Conservation (phyloP, 345 rosid genomes). For the Pistacia atlantica region DNA sequence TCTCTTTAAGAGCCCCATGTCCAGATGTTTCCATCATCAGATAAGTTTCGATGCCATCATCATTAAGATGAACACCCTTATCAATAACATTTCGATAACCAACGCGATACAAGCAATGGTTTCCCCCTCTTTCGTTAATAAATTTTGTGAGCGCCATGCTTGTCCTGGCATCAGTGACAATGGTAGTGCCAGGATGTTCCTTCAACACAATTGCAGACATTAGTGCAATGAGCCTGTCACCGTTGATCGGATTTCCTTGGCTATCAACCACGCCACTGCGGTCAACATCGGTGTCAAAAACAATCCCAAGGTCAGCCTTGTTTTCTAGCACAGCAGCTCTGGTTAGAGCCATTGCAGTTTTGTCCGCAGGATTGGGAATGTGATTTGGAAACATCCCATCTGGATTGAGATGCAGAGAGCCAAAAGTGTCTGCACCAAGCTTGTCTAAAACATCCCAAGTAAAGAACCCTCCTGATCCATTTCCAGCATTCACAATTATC, state of each 20-base stretch:
- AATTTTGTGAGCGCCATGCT: constrained; percentile 75
- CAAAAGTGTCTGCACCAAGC: constrained; percentile 89
- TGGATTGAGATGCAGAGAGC: constrained; percentile 80
- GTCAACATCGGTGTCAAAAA: constrained; percentile 94
- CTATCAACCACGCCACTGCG: constrained; percentile 88
- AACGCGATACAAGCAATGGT: constrained; percentile 84
- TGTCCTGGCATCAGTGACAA: constrained; percentile 92
- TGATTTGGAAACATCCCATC: constrained; percentile 97
- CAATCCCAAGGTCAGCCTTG: constrained; percentile 89
- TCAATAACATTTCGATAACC: constrained; percentile 92
- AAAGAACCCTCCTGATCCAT: constrained; percentile 96
- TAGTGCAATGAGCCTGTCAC: constrained; percentile 87
- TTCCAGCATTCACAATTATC: constrained; percentile 91
- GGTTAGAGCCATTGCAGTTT: constrained; percentile 85
- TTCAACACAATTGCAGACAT: constrained; percentile 80
- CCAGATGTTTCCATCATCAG: constrained; percentile 99
- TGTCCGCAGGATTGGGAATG: constrained; percentile 91
- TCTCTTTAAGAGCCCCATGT: constrained; percentile 94
- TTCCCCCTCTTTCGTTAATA: constrained; percentile 75
- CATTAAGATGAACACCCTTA: constrained; percentile 78
- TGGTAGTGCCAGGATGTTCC: constrained; percentile 80
- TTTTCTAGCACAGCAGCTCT: constrained; percentile 68
- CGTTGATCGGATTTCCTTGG: constrained; percentile 79
- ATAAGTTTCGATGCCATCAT: constrained; percentile 78
- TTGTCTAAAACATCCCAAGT: constrained; percentile 86